Evolutionary conservation across 495 filamentous ascomycete genomes (phyloP).

Genomic region (Hypoxylon trugodes): DNA sequence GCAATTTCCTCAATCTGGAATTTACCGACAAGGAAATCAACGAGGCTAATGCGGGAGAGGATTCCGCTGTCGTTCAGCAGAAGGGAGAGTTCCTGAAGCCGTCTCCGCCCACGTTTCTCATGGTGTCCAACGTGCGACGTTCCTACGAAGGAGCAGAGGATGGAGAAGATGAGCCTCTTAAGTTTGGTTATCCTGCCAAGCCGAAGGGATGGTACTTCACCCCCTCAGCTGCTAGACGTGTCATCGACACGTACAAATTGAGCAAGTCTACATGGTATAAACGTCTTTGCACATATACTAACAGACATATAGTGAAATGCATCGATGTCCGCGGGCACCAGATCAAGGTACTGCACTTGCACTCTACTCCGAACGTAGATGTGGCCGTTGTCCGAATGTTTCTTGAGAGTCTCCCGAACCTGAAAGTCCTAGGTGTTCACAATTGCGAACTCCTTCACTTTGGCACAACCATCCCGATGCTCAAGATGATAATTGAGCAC

Average conservation of each 20-base stretch:
- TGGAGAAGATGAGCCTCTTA: neutral
- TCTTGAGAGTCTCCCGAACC: conserved; percentile 20
- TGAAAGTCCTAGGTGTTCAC: conserved; percentile 32
- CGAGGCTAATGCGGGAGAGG: neutral
- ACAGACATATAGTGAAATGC: conserved; percentile 17
- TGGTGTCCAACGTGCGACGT: conserved; percentile 6
- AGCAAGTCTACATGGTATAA: neutral
- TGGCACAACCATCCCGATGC: conserved; percentile 9
- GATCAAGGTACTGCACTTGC: conserved; percentile 29
- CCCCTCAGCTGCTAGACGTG: neutral
- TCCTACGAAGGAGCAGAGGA: neutral
- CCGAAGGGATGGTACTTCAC: neutral
- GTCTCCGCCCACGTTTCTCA: neutral
- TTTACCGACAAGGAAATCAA: conserved; percentile 5
- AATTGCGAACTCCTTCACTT: conserved; percentile 42
- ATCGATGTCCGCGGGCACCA: conserved; percentile 15
- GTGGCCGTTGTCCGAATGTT: conserved; percentile 9
- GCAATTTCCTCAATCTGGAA: conserved; percentile 17
- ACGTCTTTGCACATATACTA: neutral
- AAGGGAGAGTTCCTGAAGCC: neutral
- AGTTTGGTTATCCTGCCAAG: conserved; percentile 2
- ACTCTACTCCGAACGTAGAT: conserved; percentile 16
- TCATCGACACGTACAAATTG: neutral
- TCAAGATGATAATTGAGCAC: conserved; percentile 12
- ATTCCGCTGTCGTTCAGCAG: neutral